A percentile compares a stretch with the other conserved stretches of the same genome.
These are phyloP conservation scores for Colletotrichum sublineola DNA, from an alignment of 2,329 filamentous ascomycete genomes.

Conservation along the genomic window DNA sequence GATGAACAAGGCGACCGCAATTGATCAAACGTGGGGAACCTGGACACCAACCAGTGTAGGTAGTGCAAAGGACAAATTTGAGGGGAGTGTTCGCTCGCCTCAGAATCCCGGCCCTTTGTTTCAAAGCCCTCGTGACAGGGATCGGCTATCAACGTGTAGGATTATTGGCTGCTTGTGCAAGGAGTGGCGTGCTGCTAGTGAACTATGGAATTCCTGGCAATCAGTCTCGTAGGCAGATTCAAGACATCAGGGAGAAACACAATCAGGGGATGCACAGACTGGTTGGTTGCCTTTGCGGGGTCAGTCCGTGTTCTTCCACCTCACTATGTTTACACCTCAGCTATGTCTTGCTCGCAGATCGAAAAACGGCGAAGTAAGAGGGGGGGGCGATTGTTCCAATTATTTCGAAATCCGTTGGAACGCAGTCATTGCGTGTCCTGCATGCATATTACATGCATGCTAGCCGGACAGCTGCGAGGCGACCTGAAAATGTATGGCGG, in stretches of 20 bases:
- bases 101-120: not conserved
- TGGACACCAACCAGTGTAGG: not conserved
- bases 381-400: too few relatives aligned
- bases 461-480: not conserved
- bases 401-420: not conserved
- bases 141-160: not conserved
- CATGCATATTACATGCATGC: not conserved
- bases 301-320: not conserved
- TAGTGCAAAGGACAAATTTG: not conserved
- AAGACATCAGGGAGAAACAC: not conserved
- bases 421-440: not conserved
- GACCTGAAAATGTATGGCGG: constrained; percentile 1
- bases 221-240: not conserved
- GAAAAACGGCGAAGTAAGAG: not conserved
- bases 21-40: not conserved
- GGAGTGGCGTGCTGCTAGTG: not conserved
- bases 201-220: not conserved
- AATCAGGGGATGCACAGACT: not conserved
- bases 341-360: not conserved
- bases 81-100: not conserved
- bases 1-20: not conserved
- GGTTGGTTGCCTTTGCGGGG: not conserved
- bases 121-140: not conserved
- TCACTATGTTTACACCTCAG: not conserved
- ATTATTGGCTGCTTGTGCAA: too few relatives aligned